These are phyloP conservation scores for Lasiosphaeria hispida DNA, from an alignment of 495 filamentous ascomycete genomes.

Conservation along the genomic window DNA sequence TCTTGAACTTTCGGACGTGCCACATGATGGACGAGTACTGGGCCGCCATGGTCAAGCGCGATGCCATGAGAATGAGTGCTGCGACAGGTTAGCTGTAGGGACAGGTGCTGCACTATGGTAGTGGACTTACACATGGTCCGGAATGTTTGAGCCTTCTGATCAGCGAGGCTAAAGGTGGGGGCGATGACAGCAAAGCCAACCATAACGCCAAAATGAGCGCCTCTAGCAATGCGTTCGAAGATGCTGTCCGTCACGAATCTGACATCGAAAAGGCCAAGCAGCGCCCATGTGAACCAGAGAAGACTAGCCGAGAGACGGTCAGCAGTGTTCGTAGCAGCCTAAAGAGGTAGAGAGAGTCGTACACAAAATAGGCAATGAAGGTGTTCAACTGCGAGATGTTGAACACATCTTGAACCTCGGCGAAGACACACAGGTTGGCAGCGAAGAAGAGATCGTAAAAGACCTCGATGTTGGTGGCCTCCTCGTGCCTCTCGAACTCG, in stretches of 20 bases:
- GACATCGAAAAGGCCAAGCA: constrained; percentile 66
- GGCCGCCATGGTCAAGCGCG: constrained; percentile 51
- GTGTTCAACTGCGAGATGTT: constrained; percentile 28
- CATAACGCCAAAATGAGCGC: constrained; percentile 61
- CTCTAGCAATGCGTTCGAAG: constrained; percentile 59
- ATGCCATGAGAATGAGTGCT: constrained; percentile 58
- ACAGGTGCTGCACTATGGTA: no score
- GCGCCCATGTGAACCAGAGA: constrained; percentile 72
- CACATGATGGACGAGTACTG: constrained; percentile 55
- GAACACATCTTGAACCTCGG: constrained; percentile 54
- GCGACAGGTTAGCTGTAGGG: constrained; percentile 32
- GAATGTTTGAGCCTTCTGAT: constrained; percentile 48
- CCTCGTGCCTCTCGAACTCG: constrained; percentile 2
- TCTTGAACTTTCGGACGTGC: constrained; percentile 42
- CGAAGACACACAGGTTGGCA: constrained; percentile 65
- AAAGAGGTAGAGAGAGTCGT: constrained; percentile 27
- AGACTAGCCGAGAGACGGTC: constrained; percentile 49
- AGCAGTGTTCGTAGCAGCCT: constrained; percentile 45
- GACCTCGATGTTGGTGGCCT: constrained; percentile 37
- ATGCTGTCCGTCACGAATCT: constrained; percentile 64
- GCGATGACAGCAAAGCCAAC: constrained; percentile 58
- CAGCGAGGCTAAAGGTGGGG: constrained; percentile 35
- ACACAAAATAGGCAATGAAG: constrained; percentile 63
- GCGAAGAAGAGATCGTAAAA: constrained; percentile 72
- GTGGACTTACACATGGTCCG: constrained; percentile 48